Evolutionary conservation across 2,329 filamentous ascomycete genomes (phyloP).

Genomic region (Trichoderma citrinoviride): DNA sequence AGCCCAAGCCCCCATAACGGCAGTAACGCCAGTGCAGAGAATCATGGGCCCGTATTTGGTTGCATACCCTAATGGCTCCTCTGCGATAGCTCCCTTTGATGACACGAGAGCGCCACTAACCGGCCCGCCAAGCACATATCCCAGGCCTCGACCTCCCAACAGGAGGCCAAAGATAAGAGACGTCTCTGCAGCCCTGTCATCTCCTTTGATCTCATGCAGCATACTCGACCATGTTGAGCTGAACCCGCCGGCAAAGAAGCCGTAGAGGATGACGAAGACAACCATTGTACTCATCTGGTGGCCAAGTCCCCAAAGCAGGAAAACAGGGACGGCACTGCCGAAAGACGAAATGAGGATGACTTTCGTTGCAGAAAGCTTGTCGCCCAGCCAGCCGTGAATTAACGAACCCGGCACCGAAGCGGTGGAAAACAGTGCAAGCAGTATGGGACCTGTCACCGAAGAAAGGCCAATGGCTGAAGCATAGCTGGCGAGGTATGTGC

Average conservation of each 20-base stretch:
- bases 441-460: slow-evolving; percentile 54
- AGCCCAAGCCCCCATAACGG: slow-evolving; percentile 33
- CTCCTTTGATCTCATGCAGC: slow-evolving; percentile 42
- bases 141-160: slow-evolving; percentile 58
- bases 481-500: slow-evolving; percentile 60
- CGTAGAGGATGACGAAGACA: slow-evolving; percentile 60
- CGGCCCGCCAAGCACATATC: slow-evolving; percentile 57
- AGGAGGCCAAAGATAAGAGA: slow-evolving; percentile 58
- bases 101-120: slow-evolving; percentile 44
- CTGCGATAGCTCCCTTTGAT: slow-evolving; percentile 26
- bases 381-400: slow-evolving; percentile 56
- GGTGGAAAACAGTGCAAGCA: slow-evolving; percentile 60
- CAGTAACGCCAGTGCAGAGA: slow-evolving; percentile 34
- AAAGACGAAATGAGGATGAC: slow-evolving; percentile 57
- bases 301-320: slow-evolving; percentile 62
- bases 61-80: slow-evolving; percentile 32
- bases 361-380: slow-evolving; percentile 51
- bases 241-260: slow-evolving; percentile 64
- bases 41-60: slow-evolving; percentile 37
- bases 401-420: slow-evolving; percentile 59
- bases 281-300: slow-evolving; percentile 53
- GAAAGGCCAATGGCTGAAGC: slow-evolving; percentile 50
- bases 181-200: slow-evolving; percentile 38
- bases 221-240: slow-evolving; percentile 61
- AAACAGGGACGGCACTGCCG: slow-evolving; percentile 53